Evolutionary conservation across 2,329 filamentous ascomycete species (phyloP), one percentile per base, ranked within the genome.

Genomic region (Ceratocystis papillata): DNA sequence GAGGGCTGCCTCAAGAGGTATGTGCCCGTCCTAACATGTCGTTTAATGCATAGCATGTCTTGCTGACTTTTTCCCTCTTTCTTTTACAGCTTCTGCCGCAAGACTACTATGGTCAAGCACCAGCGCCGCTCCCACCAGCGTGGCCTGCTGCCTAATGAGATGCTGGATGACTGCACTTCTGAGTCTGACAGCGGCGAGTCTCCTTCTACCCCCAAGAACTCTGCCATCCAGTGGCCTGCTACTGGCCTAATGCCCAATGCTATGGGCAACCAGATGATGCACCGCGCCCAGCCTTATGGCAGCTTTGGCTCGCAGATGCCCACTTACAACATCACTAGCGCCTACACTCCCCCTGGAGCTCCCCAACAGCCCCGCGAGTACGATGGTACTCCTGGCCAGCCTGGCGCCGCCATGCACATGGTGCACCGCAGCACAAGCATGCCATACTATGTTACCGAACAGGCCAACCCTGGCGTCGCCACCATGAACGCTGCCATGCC

Each of bases 71-170:
- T 41, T n/a, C 22, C 28, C 25, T 28, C 28, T 28, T 28, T 12
- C 8, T 1, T 10, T 12, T 2, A 10, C 69, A 87, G 86, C 73
- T 88, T 88, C 73, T 88, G 86, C 74, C 80, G 86, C 65, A 88
- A 88, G 74, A 88, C 85, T 4, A 88, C 85, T 65, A 85, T 86
- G 83, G 82, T 87, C 65, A 87, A 87, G 75, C 84, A 86, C 72
- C 83, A 86, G 72, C 77, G 83, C 64, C 78, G 83, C 30, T 83
- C 82, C 1, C 83, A 86, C 71, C 82, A 85, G 70, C 79, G 82
- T 69, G 80, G 83, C 46, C 75, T 82, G 65, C 78, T 84, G 70
- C 78, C 80, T 50, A 80, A 81, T 65, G 82, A 85, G 70, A 72
- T 74, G 5, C 72, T 79, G 53, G 81, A 82, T 70, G 81, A 83